These are phyloP conservation scores for Neonectria ditissima DNA, from an alignment of 2,329 filamentous ascomycete species.

Conservation along the genomic window DNA sequence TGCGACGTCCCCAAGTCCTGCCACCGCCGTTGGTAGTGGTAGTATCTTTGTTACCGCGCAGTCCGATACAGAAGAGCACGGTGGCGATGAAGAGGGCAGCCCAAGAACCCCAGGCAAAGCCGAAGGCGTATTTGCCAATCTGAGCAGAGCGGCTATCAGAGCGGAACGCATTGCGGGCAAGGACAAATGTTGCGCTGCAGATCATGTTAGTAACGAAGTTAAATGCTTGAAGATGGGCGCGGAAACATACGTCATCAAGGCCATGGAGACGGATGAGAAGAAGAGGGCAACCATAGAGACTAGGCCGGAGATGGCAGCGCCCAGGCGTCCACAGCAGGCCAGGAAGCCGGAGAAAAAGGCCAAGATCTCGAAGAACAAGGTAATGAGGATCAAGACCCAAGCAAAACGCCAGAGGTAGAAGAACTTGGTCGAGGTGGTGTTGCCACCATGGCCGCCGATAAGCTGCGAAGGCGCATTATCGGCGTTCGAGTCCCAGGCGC, in stretches of 20 bases:
- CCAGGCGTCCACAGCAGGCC: constrained; percentile 77
- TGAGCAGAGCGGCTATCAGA: constrained; percentile 65
- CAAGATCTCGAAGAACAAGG: constrained; percentile 79
- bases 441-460: constrained; percentile 63
- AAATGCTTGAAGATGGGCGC: constrained; percentile 1
- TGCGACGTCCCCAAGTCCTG: constrained; percentile 48
- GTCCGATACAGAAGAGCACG: constrained; percentile 74
- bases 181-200: constrained; percentile 69
- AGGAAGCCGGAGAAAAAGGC: constrained; percentile 77
- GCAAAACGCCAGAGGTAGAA: constrained; percentile 92
- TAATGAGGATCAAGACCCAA: constrained; percentile 91
- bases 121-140: constrained; percentile 77
- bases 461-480: constrained; percentile 57
- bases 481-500: constrained; percentile 70
- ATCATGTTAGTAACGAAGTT: constrained; percentile 25
- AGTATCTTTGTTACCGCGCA: constrained; percentile 60
- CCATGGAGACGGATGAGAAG: constrained; percentile 74
- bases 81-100: constrained; percentile 74
- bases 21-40: constrained; percentile 43
- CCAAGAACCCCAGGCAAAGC: constrained; percentile 81
- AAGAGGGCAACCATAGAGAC: constrained; percentile 71
- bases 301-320: constrained; percentile 73
- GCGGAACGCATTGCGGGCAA: constrained; percentile 75
- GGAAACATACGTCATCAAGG: constrained; percentile 78
- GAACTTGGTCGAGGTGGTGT: constrained; percentile 70